Evolutionary conservation across 805 yeast genomes (phyloP), one percentile per base, ranked within the genome.

Genomic region (Sugiyamaella marilandica): DNA sequence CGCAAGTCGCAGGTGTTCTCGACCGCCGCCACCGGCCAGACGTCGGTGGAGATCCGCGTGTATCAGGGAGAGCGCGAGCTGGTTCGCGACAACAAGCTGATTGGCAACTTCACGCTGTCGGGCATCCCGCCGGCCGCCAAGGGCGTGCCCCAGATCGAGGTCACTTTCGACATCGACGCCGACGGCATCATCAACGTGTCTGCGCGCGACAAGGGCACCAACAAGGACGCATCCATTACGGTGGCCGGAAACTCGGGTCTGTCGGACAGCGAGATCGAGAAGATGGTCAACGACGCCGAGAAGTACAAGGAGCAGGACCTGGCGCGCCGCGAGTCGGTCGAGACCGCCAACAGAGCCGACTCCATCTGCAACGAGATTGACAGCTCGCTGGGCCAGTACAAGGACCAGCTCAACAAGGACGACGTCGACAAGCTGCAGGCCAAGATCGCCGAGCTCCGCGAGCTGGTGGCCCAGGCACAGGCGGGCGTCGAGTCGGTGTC

Each of bases 41-140:
- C 96, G 60, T 86, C 95, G 65, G 96, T 89, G 64, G 96, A 89
- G 79, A 90, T 90, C 77, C 85, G 97, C 78, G 97, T 90, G 56
- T 91, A 88, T 96, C 97, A 90, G 80, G 97, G 97, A 80, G 97
- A 90, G 82, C 87, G 97, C 81, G 97, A 90, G 78, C 84, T 91
- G 70, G 95, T 92, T 68, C 86, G 95, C 78, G 97, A 90, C 81
- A 90, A 90, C 87, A 90, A 91, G 79, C 82, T 91, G 72, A 87
- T 90, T 72, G 97, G 97, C 75, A 90, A 91, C 87, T 90, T 90
- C 77, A 90, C 95, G 58, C 81, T 90, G 67, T 78, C 94, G 60
- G 97, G 97, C 75, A 90, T 90, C 64, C 97, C 95, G 68, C 95
- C 95, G 62, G 94, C 94, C 64, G 91, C 94, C 74, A 87, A 87